Evolutionary conservation across 2,329 filamentous ascomycete genomes (phyloP).

Genomic region (Pestalotiopsis sp.): DNA sequence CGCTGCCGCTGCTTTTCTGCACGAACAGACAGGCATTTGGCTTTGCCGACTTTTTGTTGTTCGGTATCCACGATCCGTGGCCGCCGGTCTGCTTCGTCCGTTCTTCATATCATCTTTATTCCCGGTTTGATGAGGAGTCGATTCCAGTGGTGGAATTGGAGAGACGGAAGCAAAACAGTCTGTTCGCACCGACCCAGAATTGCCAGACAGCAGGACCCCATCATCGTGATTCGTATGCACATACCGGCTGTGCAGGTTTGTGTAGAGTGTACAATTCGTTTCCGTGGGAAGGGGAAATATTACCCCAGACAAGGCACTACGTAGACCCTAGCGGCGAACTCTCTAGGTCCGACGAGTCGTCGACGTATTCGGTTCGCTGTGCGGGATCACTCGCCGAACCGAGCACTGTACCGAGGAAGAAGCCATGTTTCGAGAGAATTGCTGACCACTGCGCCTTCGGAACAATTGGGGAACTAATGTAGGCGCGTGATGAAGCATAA

Average conservation of each 20-base stretch:
- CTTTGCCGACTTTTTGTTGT: neutral
- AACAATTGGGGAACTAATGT: neutral
- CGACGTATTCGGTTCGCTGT: conserved; percentile 6
- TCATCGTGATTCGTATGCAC: neutral
- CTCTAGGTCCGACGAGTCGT: conserved; percentile 1
- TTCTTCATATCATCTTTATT: neutral
- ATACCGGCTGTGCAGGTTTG: neutral
- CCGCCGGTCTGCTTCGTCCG: neutral
- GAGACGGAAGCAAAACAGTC: neutral
- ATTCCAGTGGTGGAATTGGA: neutral
- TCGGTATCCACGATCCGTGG: neutral
- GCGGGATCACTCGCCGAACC: conserved; percentile 2
- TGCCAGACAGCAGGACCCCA: neutral
- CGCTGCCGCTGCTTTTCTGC: neutral
- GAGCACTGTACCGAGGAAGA: conserved; percentile 4
- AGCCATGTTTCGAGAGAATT: neutral
- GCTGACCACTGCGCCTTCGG: neutral
- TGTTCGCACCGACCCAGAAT: neutral
- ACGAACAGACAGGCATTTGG: neutral
- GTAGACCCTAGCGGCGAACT: conserved; percentile 11
- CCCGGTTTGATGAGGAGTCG: neutral
- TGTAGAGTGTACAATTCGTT: neutral
- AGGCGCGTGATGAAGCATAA: neutral
- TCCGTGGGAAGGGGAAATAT: neutral
- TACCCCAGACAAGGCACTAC: conserved; percentile 11